Conservation (phyloP, 2,329 filamentous ascomycete species). For the Aspergillus udagawae region DNA sequence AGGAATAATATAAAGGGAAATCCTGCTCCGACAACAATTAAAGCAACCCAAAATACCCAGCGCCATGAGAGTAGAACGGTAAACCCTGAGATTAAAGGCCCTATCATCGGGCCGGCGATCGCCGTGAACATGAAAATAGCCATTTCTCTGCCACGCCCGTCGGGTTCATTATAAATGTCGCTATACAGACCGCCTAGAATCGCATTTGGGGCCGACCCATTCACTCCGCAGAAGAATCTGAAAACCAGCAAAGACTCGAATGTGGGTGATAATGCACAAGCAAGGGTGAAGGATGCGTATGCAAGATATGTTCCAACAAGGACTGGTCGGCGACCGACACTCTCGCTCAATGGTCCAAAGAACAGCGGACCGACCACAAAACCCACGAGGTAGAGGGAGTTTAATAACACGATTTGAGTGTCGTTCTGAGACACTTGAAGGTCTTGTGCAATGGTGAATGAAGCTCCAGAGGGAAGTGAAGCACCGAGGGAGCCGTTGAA, state of each 20-base stretch:
- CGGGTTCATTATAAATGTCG: conserved; percentile 45
- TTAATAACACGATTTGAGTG: conserved; percentile 34
- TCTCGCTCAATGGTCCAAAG: conserved; percentile 43
- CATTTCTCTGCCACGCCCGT: conserved; percentile 41
- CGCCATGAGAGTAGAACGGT: no score
- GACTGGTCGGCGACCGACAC: conserved; percentile 39
- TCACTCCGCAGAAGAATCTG: conserved; percentile 42
- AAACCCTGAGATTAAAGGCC: conserved; percentile 42
- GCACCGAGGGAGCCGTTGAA: no score
- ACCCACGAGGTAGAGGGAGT: conserved; percentile 39
- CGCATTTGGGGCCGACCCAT: conserved; percentile 43
- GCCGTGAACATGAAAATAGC: conserved; percentile 42
- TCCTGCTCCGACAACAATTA: no score
- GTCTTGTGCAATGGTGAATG: conserved; percentile 33
- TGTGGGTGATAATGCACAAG: conserved; percentile 41
- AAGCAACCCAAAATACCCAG: no score
- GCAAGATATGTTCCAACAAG: conserved; percentile 50
- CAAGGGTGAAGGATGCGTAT: conserved; percentile 42
- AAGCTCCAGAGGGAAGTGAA: conserved; percentile 38
- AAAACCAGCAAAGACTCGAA: conserved; percentile 43
- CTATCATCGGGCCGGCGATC: conserved; percentile 40
- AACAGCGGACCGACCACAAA: conserved; percentile 43
- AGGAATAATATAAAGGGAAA: no score
- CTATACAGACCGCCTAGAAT: conserved; percentile 45
- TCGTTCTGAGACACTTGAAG: no score